These are phyloP conservation scores for Trichoderma pleuroti DNA, from an alignment of 2,329 filamentous ascomycete species.

Conservation along the genomic window DNA sequence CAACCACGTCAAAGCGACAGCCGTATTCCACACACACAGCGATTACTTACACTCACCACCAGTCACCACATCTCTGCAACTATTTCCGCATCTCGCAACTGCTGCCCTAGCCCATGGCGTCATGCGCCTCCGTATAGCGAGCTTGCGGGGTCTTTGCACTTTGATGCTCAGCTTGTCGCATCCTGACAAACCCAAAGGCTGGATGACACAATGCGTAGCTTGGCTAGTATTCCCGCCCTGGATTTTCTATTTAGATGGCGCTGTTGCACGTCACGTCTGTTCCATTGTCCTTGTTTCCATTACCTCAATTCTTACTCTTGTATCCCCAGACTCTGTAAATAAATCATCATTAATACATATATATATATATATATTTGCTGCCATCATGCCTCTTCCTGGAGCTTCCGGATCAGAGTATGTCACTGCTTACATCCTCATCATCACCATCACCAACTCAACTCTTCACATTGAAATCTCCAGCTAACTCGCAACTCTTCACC, in stretches of 20 bases:
- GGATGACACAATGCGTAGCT: background rate
- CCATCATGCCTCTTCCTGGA: background rate
- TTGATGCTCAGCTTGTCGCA: background rate
- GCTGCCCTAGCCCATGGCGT: conserved; percentile 1
- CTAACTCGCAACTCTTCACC: background rate
- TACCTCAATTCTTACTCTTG: background rate
- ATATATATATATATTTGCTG: no score
- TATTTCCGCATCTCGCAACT: background rate
- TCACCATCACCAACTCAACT: background rate
- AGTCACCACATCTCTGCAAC: no score
- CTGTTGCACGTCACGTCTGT: background rate
- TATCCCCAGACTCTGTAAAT: background rate
- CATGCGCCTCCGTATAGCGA: conserved; percentile 5
- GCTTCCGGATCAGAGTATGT: conserved; percentile 2
- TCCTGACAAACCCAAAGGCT: background rate
- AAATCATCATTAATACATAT: background rate
- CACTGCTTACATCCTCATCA: background rate
- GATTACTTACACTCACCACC: background rate
- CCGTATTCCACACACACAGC: background rate
- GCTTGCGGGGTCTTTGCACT: conserved; percentile 5
- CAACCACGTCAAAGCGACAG: background rate
- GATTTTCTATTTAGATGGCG: background rate
- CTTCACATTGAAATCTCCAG: background rate
- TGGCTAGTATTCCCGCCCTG: background rate
- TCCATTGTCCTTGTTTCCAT: background rate